A percentile compares a stretch with the other conserved stretches of the same genome.
Evolutionary conservation across 208 protist genomes (phyloP).

Genomic region (Phytomonas sp.): DNA sequence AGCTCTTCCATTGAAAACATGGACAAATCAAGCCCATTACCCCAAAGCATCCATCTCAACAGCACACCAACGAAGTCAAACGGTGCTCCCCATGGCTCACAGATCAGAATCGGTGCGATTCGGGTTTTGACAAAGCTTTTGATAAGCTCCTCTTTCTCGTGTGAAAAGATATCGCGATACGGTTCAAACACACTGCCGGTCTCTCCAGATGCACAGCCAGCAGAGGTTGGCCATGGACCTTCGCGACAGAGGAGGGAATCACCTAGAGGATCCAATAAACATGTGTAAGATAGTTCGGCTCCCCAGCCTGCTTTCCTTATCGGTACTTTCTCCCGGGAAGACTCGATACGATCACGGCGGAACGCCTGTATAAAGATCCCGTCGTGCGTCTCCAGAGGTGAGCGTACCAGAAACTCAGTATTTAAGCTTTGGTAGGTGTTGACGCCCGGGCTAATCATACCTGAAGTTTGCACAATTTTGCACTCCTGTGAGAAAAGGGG

Average conservation of each 20-base stretch:
- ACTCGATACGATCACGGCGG: background rate
- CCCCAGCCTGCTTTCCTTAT: conserved; percentile 7
- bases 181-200: conserved; percentile 24
- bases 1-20: conserved; percentile 86
- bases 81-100: conserved; percentile 44
- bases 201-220: background rate
- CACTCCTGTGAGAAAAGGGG: conserved; percentile 39
- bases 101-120: conserved; percentile 73
- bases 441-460: conserved; percentile 19
- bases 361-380: background rate
- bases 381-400: background rate
- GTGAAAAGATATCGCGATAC: conserved; percentile 70
- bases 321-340: background rate
- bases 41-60: conserved; percentile 83
- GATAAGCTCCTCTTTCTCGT: conserved; percentile 63
- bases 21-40: conserved; percentile 77
- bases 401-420: conserved; percentile 9
- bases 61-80: conserved; percentile 40
- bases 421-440: conserved; percentile 6
- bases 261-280: background rate
- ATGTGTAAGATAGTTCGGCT: background rate
- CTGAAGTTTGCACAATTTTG: conserved; percentile 17
- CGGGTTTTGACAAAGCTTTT: conserved; percentile 44
- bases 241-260: background rate
- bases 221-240: background rate